These are phyloP conservation scores for Penicillium tannophilum DNA, from an alignment of 495 filamentous ascomycete species.

Conservation along the genomic window DNA sequence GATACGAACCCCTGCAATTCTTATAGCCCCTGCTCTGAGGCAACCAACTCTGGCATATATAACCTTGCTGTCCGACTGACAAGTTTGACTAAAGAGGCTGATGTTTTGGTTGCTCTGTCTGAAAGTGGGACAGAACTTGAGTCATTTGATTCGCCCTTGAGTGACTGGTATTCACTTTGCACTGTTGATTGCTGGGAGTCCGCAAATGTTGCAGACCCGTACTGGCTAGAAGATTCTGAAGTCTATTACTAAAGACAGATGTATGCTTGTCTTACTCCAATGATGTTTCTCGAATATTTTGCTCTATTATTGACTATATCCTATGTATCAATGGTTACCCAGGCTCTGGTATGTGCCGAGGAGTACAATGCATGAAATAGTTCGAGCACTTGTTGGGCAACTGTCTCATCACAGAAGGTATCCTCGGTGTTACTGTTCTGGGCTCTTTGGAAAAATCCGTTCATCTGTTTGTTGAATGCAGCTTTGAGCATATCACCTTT, in stretches of 20 bases:
- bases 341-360: background rate
- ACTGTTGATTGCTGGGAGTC: background rate
- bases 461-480: background rate
- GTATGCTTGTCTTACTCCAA: conserved; percentile 11
- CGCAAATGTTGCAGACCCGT: background rate
- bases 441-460: background rate
- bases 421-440: too few species aligned
- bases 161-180: background rate
- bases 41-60: background rate
- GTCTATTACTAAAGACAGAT: conserved; percentile 6
- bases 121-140: background rate
- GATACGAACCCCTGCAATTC: background rate
- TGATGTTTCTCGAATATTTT: too few species aligned
- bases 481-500: background rate
- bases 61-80: background rate
- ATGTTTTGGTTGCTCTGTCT: background rate
- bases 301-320: background rate
- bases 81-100: background rate
- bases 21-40: background rate
- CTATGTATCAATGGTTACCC: background rate
- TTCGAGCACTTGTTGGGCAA: background rate
- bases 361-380: background rate
- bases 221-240: background rate
- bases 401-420: background rate
- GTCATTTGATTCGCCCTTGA: background rate